phyloP scores from a whole-genome alignment of 2,329 filamentous ascomycete species.

The Talaromyces sp. region DNA sequence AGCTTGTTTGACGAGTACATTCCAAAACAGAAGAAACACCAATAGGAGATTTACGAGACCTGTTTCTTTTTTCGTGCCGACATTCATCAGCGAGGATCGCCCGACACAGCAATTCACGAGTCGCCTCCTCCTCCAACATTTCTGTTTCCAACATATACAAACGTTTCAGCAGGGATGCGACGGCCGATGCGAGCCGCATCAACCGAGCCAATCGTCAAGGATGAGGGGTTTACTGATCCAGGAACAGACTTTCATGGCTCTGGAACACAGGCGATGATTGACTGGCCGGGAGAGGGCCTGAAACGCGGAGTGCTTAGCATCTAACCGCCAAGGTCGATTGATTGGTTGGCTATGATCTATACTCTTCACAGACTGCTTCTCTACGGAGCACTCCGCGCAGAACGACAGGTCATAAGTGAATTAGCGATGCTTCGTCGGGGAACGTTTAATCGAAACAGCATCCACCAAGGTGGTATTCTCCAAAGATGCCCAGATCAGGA shows the following conservation, averaged over 20 bases:
- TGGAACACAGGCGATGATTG: not conserved
- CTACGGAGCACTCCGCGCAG: not conserved
- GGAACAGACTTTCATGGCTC: not conserved
- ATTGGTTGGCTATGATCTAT: constrained; percentile 1
- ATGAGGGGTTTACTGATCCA: not conserved
- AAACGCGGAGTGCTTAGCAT: constrained; percentile 5
- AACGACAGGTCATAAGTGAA: not conserved
- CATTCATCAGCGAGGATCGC: not conserved
- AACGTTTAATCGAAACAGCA: not conserved
- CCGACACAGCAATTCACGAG: not conserved
- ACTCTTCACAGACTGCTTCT: not conserved
- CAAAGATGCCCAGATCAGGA: not conserved
- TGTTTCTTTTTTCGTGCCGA: not conserved
- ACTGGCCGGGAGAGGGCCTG: not conserved
- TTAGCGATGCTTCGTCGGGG: not conserved
- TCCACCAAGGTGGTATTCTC: not conserved
- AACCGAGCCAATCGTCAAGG: not conserved
- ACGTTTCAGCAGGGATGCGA: not conserved
- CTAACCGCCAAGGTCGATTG: not conserved
- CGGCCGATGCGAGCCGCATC: not conserved
- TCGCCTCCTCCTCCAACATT: not conserved
- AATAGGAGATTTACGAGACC: not conserved
- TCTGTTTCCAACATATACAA: not conserved
- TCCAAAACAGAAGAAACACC: constrained; percentile 6
- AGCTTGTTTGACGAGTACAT: constrained; percentile 9